Conservation (phyloP, 805 yeast genomes). For the Candida incommunis region DNA sequence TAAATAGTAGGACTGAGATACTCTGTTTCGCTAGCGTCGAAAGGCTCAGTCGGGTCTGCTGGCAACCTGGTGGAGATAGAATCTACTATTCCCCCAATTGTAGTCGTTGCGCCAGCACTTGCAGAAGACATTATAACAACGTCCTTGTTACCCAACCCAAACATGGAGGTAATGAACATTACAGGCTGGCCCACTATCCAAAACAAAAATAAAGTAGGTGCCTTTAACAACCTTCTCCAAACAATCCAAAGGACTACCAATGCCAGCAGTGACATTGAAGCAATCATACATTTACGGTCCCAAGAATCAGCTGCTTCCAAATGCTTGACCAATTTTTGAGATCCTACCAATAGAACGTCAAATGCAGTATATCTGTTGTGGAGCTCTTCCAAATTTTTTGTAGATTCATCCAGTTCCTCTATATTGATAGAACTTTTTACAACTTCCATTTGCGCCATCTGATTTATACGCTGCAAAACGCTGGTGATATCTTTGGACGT, state of each 20-base stretch:
- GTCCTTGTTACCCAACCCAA: neutral
- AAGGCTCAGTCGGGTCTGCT: neutral
- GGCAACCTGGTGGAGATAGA: neutral
- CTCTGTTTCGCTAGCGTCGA: neutral
- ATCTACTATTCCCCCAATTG: neutral
- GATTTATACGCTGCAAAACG: constrained; percentile 19
- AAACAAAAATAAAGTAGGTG: constrained; percentile 13
- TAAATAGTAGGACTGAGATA: no score
- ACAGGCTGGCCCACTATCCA: neutral
- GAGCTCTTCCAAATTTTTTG: constrained; percentile 20
- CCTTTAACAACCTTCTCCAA: constrained; percentile 24
- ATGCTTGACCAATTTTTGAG: constrained; percentile 21
- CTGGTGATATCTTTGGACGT: constrained; percentile 16
- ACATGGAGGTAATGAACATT: neutral
- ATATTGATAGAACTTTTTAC: constrained; percentile 22
- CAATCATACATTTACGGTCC: constrained; percentile 25
- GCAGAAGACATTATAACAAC: neutral
- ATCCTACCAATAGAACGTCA: constrained; percentile 23
- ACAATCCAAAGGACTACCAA: constrained; percentile 23
- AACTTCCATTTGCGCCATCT: constrained; percentile 25
- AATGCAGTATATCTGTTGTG: constrained; percentile 23
- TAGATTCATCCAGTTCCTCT: constrained; percentile 24
- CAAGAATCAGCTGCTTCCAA: constrained; percentile 26
- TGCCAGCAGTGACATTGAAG: constrained; percentile 23
- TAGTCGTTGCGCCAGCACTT: neutral